phyloP scores from a whole-genome alignment of 805 yeast species.

The Wickerhamomyces chambardii region DNA sequence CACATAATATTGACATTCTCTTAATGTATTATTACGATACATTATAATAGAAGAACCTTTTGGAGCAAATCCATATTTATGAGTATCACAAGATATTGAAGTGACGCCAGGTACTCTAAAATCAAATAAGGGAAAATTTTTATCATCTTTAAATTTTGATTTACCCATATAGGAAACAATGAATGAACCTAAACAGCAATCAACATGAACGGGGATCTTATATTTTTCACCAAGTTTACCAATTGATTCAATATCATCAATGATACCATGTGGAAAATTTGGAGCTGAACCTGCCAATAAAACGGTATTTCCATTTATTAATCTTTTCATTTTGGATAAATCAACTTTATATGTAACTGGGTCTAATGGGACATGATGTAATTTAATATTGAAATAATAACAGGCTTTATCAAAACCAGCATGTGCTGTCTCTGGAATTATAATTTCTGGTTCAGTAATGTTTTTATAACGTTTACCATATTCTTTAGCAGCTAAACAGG shows the following conservation, averaged over 20 bases:
- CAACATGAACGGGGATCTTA: conserved; percentile 87
- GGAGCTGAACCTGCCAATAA: conserved; percentile 92
- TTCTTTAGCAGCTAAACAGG: conserved; percentile 85
- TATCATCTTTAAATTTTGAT: conserved; percentile 50
- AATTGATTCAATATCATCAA: conserved; percentile 76
- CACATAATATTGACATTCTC: conserved; percentile 80
- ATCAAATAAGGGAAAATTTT: conserved; percentile 50
- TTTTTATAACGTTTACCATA: conserved; percentile 52
- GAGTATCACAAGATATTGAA: conserved; percentile 98
- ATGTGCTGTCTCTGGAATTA: conserved; percentile 85
- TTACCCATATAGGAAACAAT: conserved; percentile 71
- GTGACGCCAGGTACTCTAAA: conserved; percentile 90
- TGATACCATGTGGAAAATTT: conserved; percentile 93
- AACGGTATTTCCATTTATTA: conserved; percentile 74
- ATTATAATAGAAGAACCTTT: conserved; percentile 90
- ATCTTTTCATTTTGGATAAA: conserved; percentile 44
- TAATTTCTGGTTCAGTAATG: conserved; percentile 69
- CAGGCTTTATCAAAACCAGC: conserved; percentile 96
- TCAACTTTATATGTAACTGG: conserved; percentile 62
- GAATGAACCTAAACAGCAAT: conserved; percentile 93
- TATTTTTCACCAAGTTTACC: conserved; percentile 48
- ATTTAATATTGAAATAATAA: conserved; percentile 77
- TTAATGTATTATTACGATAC: conserved; percentile 63
- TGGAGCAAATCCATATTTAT: conserved; percentile 97
- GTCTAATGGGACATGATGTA: conserved; percentile 74